Evolutionary conservation across 805 yeast species (phyloP).

Genomic region (Pichia nanzhaoensis): DNA sequence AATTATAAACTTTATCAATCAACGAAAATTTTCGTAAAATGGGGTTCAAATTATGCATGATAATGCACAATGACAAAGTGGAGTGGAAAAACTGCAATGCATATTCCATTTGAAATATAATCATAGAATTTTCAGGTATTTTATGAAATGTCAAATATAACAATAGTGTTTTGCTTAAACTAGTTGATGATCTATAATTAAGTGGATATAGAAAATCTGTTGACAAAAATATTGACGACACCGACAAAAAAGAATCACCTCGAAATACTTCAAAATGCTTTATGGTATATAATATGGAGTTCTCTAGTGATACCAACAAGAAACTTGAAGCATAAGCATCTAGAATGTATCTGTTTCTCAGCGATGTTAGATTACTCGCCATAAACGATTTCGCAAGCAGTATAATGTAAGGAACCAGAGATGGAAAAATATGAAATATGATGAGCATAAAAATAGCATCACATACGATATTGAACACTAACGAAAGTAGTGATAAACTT

Average conservation of each 20-base stretch:
- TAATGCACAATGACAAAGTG: constrained; percentile 26
- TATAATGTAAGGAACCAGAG: constrained; percentile 22
- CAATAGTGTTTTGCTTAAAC: constrained; percentile 13
- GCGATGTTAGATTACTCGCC: constrained; percentile 30
- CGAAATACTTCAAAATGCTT: constrained; percentile 12
- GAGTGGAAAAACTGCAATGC: constrained; percentile 25
- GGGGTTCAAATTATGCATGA: constrained; percentile 26
- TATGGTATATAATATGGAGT: constrained; percentile 9
- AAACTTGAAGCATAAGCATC: constrained; percentile 26
- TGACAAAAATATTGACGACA: constrained; percentile 6
- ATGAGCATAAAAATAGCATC: constrained; percentile 18
- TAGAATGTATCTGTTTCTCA: constrained; percentile 21
- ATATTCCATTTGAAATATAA: constrained; percentile 23
- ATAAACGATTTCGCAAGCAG: constrained; percentile 29
- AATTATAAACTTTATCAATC: constrained; percentile 6
- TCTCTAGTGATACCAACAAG: constrained; percentile 18
- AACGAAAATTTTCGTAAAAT: constrained; percentile 15
- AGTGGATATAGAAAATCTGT: constrained; percentile 8
- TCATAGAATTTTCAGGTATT: constrained; percentile 12
- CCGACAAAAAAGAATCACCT: constrained; percentile 6
- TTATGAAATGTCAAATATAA: constrained; percentile 19
- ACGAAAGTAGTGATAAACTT: constrained; percentile 8
- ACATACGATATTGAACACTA: constrained; percentile 12
- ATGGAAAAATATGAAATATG: constrained; percentile 20
- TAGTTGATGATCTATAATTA: constrained; percentile 6